These are phyloP conservation scores for Dioscorea alata DNA, from an alignment of 106 monocot species.

Conservation along the genomic window DNA sequence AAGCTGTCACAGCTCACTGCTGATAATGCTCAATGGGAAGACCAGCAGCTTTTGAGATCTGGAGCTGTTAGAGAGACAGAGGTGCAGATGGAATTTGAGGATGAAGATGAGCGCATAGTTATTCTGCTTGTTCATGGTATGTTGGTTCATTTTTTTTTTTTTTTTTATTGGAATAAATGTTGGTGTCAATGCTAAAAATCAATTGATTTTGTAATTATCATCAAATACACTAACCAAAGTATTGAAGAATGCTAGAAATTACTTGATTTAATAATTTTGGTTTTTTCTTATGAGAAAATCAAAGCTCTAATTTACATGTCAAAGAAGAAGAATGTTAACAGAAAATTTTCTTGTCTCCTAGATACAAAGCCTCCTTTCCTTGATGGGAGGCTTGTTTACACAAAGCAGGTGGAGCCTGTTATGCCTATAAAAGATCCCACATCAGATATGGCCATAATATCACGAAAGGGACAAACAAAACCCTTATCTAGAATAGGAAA, in stretches of 20 bases:
- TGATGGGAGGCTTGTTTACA: conserved; percentile 87
- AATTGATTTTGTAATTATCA: too few relatives aligned
- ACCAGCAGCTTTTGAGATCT: conserved; percentile 86
- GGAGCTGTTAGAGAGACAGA: conserved; percentile 98
- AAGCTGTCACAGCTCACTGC: conserved; percentile 92
- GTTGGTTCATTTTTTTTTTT: too few relatives aligned
- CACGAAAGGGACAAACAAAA: too few relatives aligned
- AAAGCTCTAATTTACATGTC: too few relatives aligned
- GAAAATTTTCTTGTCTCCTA: conserved; percentile 2
- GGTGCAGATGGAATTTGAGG: conserved; percentile 91
- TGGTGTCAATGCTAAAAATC: too few relatives aligned
- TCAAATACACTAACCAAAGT: too few relatives aligned
- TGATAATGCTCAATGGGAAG: conserved; percentile 99
- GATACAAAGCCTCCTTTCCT: conserved; percentile 98
- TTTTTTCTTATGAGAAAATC: too few relatives aligned
- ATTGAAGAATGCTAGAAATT: too few relatives aligned
- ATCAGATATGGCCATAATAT: conserved; percentile 96
- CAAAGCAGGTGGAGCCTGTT: conserved; percentile 94
- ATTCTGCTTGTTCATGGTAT: conserved; percentile 99
- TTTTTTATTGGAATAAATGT: too few relatives aligned
- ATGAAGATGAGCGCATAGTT: conserved; percentile 97
- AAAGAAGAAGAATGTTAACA: too few relatives aligned
- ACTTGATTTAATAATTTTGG: too few relatives aligned
- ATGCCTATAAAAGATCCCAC: conserved; percentile 99
- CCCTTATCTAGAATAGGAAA: too few relatives aligned